Evolutionary conservation across 148 eudicot genomes (phyloP).

Genomic region (Vaccinium myrtillus): DNA sequence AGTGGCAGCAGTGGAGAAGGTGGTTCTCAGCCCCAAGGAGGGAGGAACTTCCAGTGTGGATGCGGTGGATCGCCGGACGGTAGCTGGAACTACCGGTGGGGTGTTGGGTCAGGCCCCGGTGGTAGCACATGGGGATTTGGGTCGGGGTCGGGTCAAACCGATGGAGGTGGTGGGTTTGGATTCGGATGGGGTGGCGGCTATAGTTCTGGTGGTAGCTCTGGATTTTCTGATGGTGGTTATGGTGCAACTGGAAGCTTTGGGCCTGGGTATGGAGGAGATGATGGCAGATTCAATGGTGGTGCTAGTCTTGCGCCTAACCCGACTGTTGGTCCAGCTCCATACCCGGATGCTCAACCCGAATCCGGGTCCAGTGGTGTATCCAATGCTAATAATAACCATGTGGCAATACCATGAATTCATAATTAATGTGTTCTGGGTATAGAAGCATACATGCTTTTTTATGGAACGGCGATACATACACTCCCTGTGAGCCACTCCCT

Average conservation of each 20-base stretch:
- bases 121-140: slow-evolving; percentile 9
- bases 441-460: no score
- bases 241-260: background rate
- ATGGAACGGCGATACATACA: no score
- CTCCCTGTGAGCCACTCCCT: no score
- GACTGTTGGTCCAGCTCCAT: no score
- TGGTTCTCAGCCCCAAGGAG: background rate
- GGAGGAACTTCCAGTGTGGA: slow-evolving; percentile 5
- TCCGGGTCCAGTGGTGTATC: no score
- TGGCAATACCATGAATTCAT: no score
- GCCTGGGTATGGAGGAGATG: background rate
- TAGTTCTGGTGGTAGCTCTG: background rate
- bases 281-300: background rate
- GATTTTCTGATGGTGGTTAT: background rate
- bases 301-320: no score
- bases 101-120: background rate
- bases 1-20: background rate
- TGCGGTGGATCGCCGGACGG: slow-evolving; percentile 2
- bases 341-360: no score
- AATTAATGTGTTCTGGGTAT: no score
- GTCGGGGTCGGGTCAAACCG: background rate
- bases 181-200: slow-evolving; percentile 7
- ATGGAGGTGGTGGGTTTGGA: slow-evolving; percentile 2
- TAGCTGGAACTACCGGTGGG: slow-evolving; percentile 15
- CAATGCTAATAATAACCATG: no score